Conservation (phyloP, 2,329 filamentous ascomycete species). For the Diaporthe longicolla region DNA sequence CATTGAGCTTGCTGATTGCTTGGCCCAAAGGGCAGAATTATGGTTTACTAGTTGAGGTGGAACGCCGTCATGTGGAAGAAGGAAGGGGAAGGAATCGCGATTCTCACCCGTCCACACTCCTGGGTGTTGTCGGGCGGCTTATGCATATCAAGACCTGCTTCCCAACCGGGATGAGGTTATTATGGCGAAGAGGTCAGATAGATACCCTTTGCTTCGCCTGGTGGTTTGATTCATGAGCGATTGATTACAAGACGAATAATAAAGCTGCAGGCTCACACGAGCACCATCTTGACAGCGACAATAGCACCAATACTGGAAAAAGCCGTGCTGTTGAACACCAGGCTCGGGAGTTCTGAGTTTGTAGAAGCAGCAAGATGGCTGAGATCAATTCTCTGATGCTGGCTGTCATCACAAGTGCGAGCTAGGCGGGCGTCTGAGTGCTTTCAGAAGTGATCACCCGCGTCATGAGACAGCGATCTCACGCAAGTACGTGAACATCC, state of each 20-base stretch:
- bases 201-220: background rate
- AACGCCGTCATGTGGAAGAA: background rate
- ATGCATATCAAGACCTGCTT: background rate
- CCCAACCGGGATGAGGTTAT: background rate
- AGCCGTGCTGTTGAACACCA: too few relatives aligned
- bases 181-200: background rate
- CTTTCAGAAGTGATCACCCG: background rate
- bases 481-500: background rate
- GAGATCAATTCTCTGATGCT: background rate
- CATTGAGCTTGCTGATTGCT: background rate
- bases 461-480: background rate
- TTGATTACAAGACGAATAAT: background rate
- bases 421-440: background rate
- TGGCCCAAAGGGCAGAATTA: background rate
- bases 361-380: background rate
- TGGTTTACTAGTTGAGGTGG: background rate
- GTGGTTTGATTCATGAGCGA: background rate
- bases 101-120: background rate
- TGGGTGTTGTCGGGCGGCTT: background rate
- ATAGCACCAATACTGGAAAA: background rate
- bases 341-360: too few relatives aligned
- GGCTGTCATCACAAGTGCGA: background rate
- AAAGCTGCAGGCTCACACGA: slow-evolving; percentile 1
- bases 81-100: background rate
- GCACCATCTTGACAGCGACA: background rate